Conservation (phyloP, 768 basidiomycete genomes). For the Trametes maxima region DNA sequence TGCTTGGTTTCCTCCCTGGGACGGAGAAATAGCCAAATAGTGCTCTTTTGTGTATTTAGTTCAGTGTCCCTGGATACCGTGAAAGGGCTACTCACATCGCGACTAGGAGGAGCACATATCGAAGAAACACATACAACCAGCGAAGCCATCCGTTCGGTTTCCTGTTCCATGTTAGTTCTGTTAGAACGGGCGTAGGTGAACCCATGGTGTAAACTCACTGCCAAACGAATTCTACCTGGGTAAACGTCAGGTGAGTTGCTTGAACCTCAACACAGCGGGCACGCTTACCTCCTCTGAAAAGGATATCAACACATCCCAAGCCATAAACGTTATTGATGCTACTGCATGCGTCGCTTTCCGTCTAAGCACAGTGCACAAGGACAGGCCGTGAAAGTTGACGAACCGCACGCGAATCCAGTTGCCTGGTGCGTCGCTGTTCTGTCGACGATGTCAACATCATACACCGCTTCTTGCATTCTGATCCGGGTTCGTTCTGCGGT, state of each 20-base stretch:
- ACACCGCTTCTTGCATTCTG: too few species aligned
- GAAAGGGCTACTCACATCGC: neutral
- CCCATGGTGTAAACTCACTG: neutral
- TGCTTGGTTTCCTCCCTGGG: neutral
- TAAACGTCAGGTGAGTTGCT: neutral
- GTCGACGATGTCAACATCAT: too few species aligned
- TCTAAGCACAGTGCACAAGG: too few species aligned
- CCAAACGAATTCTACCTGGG: neutral
- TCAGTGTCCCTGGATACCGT: too few species aligned
- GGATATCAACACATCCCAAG: neutral
- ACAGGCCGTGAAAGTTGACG: too few species aligned
- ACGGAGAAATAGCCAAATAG: neutral
- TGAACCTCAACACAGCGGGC: neutral
- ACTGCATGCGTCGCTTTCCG: too few species aligned
- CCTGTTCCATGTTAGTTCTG: too few species aligned
- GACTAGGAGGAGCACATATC: neutral
- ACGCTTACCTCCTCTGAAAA: neutral
- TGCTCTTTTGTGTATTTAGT: neutral
- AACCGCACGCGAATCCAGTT: too few species aligned
- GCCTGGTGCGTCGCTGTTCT: too few species aligned
- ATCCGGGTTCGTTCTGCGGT: too few species aligned
- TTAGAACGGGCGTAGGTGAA: too few species aligned
- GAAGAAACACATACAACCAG: constrained; percentile 3
- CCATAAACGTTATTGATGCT: neutral
- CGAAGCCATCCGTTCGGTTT: constrained; percentile 1